A percentile compares a stretch with the other conserved stretches of the same genome.
phyloP scores from a whole-genome alignment of 176 grass and related monocot genomes.

The Triticum monococcum region DNA sequence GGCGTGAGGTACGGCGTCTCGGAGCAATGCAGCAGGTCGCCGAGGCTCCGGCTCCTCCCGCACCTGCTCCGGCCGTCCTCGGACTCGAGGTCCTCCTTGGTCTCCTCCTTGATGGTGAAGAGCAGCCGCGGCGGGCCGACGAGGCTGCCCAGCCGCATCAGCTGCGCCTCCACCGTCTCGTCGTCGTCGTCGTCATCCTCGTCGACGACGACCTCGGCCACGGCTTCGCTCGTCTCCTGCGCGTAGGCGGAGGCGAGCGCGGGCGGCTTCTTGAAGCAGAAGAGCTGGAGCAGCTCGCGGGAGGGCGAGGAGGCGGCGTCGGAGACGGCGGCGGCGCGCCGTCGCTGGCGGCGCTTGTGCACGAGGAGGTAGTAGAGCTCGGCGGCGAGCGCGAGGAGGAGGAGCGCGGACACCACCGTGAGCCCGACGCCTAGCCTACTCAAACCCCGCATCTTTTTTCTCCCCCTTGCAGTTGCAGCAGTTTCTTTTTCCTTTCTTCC shows the following conservation, averaged over 20 bases:
- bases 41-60: slow-evolving; percentile 59
- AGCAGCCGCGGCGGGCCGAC: slow-evolving; percentile 71
- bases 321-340: slow-evolving; percentile 35
- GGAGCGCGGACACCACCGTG: slow-evolving; percentile 58
- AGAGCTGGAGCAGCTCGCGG: slow-evolving; percentile 59
- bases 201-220: slow-evolving; percentile 14
- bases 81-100: slow-evolving; percentile 77
- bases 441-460: slow-evolving; percentile 57
- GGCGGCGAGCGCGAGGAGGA: slow-evolving; percentile 73
- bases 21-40: slow-evolving; percentile 63
- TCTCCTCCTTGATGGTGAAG: slow-evolving; percentile 99
- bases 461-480: neutral
- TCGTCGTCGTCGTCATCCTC: slow-evolving; percentile 28
- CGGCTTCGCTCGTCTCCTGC: slow-evolving; percentile 13
- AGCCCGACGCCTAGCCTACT: slow-evolving; percentile 64
- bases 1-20: slow-evolving; percentile 73
- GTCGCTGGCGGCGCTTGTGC: slow-evolving; percentile 57
- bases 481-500: neutral
- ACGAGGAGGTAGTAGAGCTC: slow-evolving; percentile 91
- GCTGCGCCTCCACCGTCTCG: slow-evolving; percentile 71
- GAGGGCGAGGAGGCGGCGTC: slow-evolving; percentile 47
- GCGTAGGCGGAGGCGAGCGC: slow-evolving; percentile 36
- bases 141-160: slow-evolving; percentile 76
- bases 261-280: slow-evolving; percentile 72
- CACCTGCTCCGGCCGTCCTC: slow-evolving; percentile 59